Evolutionary conservation across 768 basidiomycete species (phyloP).

Genomic region (Paxillus ammoniavirescens): DNA sequence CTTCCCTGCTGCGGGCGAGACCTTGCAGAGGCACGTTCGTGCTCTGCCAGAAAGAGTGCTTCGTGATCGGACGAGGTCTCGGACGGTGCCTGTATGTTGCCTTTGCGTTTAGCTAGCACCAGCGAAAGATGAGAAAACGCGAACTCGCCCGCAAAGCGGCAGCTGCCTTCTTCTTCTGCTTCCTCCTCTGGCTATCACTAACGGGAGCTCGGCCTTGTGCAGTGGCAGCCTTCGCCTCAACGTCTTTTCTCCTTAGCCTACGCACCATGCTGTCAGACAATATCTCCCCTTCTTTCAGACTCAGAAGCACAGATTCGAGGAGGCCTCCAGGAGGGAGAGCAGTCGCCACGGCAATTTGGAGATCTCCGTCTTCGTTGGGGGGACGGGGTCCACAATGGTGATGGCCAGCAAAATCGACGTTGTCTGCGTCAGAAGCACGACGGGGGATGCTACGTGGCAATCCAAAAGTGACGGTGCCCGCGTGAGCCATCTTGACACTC

Average conservation of each 20-base stretch:
- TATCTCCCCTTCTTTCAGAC: slow-evolving; percentile 21
- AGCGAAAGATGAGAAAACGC: background rate
- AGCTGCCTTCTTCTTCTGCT: slow-evolving; percentile 11
- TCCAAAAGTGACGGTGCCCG: slow-evolving; percentile 25
- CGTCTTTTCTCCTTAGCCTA: slow-evolving; percentile 23
- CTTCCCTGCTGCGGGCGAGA: background rate
- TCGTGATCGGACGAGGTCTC: background rate
- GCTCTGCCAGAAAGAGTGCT: background rate
- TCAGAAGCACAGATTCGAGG: slow-evolving; percentile 20
- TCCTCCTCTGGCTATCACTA: slow-evolving; percentile 22
- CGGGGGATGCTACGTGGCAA: background rate
- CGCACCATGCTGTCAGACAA: slow-evolving; percentile 26
- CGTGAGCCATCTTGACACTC: slow-evolving; percentile 15
- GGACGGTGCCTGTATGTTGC: background rate
- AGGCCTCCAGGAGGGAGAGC: slow-evolving; percentile 20
- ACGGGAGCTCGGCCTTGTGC: slow-evolving; percentile 22
- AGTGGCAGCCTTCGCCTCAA: slow-evolving; percentile 17
- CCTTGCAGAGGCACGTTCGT: background rate
- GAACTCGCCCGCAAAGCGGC: slow-evolving; percentile 11
- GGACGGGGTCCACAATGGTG: background rate
- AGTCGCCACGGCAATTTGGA: slow-evolving; percentile 15
- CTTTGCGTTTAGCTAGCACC: background rate
- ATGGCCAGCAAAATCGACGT: slow-evolving; percentile 12
- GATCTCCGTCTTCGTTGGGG: slow-evolving; percentile 1
- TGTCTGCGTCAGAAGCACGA: slow-evolving; percentile 11